Evolutionary conservation across 2,329 filamentous ascomycete genomes (phyloP), one percentile per base, ranked within the genome.

Genomic region (Cladosporium halotolerans): DNA sequence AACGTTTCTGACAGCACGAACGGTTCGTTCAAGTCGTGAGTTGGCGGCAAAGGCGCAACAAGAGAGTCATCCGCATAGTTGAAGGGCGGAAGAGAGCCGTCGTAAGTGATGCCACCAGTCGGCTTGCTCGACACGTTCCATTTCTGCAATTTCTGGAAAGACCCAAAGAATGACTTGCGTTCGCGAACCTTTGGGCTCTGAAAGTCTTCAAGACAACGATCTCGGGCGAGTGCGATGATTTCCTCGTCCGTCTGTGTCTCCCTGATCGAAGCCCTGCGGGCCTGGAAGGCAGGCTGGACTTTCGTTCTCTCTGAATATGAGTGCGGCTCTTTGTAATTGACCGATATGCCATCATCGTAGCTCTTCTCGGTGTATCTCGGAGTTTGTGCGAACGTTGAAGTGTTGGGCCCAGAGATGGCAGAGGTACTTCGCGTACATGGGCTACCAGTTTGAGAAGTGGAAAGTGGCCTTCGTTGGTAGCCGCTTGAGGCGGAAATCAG

Each of bases 161-260:
- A 68, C 4, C 67, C 69, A 6, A 75, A 57, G 39, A 75, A 71
- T 1, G 74, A 76, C 13, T 70, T 71, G 16, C 71, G 70, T 45
- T 73, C 68, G 45, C 70, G 69, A 13, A 74, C 54, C 34, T 70
- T 67, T 19, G 67, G 67, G 41, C 72, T 66, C 40, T 73, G 70
- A 19, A 73, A 71, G 19, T 66, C 65, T 50, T 73, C 70, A 2
- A 76, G 55, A 52, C 66, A 69, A 19, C 63, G 68, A 55, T 75
- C 73, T 44, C 73, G 64, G 19, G 68, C 71, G 16, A 62, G 41
- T 4, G 59, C 59, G 28, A 63, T 48, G 33, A 61, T 62, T 32
- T 65, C 56, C 23, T 62, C 60, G 28, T 63, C 59, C 5, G 59
- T 63, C 44, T 64, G 62, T 7, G 57, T 58, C 43, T 64, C 59